phyloP scores from a whole-genome alignment of 352 stramenopile species.

The Phytopythium delawarense region DNA sequence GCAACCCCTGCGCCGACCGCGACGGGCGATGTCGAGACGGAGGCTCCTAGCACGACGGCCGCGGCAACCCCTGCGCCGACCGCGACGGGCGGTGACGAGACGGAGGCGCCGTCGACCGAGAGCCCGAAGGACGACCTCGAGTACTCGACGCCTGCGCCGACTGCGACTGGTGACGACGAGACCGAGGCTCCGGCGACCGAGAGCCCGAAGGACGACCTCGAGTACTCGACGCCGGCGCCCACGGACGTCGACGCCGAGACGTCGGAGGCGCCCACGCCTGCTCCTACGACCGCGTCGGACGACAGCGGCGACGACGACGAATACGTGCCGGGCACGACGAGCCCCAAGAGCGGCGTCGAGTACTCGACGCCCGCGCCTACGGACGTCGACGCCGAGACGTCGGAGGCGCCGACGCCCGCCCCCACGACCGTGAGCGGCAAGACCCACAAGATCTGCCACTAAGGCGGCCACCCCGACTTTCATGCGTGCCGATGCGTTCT shows the following conservation, averaged over 20 bases:
- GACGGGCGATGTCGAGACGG: not conserved
- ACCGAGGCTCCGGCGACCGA: not conserved
- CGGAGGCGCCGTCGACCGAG: not conserved
- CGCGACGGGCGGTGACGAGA: not conserved
- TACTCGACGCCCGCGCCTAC: constrained; percentile 2
- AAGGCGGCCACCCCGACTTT: not conserved
- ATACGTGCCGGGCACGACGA: not conserved
- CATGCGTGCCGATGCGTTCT: not conserved
- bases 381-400: not conserved
- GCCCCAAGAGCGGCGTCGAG: not conserved
- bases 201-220: not conserved
- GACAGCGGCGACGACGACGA: constrained; percentile 1
- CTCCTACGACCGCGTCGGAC: constrained; percentile 1
- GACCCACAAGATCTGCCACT: constrained; percentile 8
- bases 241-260: not conserved
- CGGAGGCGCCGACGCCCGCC: constrained; percentile 2
- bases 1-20: not conserved
- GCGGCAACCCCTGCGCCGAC: not conserved
- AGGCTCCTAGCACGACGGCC: not conserved
- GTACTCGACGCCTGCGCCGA: constrained; percentile 3
- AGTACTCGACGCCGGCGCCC: constrained; percentile 2
- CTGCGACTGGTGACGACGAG: not conserved
- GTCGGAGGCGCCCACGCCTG: constrained; percentile 3
- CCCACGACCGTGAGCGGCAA: constrained; percentile 6
- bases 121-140: not conserved